Conservation (phyloP, 2,329 filamentous ascomycete species). For the Fusarium graminum region DNA sequence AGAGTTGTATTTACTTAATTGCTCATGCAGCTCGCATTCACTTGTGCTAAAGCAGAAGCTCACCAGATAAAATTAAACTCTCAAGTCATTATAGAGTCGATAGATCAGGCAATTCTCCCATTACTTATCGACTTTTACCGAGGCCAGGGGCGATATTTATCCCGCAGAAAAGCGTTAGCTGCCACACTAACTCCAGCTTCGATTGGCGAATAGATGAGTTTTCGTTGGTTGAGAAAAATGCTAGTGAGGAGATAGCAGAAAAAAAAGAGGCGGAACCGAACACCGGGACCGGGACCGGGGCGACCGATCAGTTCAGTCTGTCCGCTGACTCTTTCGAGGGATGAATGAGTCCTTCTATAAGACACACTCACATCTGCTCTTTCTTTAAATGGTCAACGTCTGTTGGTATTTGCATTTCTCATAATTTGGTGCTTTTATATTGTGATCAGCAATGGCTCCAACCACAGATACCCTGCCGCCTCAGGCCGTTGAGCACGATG, state of each 20-base stretch:
- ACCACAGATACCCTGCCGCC: conserved; percentile 34
- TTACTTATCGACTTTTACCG: conserved; percentile 1
- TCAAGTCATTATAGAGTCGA: conserved; percentile 14
- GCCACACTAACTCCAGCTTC: conserved; percentile 19
- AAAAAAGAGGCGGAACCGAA: conserved; percentile 36
- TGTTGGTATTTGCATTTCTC: not conserved
- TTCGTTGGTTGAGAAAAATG: conserved; percentile 10
- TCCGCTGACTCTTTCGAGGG: conserved; percentile 12
- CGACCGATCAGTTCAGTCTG: conserved; percentile 31
- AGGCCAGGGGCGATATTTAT: conserved; percentile 42
- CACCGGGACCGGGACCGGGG: conserved; percentile 38
- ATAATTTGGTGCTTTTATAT: not conserved
- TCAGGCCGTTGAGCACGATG: conserved; percentile 39
- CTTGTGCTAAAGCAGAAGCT: not conserved
- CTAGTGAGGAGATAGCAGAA: conserved; percentile 17
- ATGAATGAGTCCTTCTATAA: conserved; percentile 29
- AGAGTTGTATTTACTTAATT: not conserved
- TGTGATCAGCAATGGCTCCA: conserved; percentile 7
- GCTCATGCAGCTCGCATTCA: not conserved
- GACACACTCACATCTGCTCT: conserved; percentile 12
- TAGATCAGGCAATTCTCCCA: conserved; percentile 22
- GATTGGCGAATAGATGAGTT: conserved; percentile 36
- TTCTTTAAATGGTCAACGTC: not conserved
- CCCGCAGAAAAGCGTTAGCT: conserved; percentile 36
- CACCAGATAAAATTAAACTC: not conserved